A percentile compares a stretch with the other conserved stretches of the same genome.
These are phyloP conservation scores for Diaporthe sp. DNA, from an alignment of 2,329 filamentous ascomycete genomes.

Conservation along the genomic window DNA sequence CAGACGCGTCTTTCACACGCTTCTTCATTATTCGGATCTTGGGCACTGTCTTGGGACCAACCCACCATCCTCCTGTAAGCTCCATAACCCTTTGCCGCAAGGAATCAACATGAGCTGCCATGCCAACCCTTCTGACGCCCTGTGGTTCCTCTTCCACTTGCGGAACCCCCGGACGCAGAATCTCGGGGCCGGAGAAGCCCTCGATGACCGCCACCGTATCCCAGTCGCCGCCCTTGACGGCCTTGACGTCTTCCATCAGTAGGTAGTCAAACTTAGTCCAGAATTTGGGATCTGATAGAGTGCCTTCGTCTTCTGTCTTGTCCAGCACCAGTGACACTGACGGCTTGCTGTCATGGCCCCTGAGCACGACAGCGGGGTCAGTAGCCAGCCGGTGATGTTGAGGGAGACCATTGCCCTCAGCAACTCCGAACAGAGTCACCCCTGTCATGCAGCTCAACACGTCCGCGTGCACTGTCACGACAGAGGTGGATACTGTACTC, in stretches of 20 bases:
- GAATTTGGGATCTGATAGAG: slow-evolving; percentile 64
- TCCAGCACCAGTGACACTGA: slow-evolving; percentile 61
- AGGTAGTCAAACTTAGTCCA: slow-evolving; percentile 77
- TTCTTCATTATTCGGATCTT: slow-evolving; percentile 66
- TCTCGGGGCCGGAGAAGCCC: slow-evolving; percentile 71
- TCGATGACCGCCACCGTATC: slow-evolving; percentile 69
- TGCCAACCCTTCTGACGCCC: slow-evolving; percentile 58
- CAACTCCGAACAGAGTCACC: slow-evolving; percentile 74
- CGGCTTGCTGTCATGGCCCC: slow-evolving; percentile 22
- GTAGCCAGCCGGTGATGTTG: slow-evolving; percentile 48
- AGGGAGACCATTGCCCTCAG: slow-evolving; percentile 53
- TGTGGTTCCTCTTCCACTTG: slow-evolving; percentile 42
- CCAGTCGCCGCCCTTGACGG: slow-evolving; percentile 66
- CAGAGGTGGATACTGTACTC: slow-evolving; percentile 49
- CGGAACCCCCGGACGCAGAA: slow-evolving; percentile 63
- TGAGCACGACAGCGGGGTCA: slow-evolving; percentile 28
- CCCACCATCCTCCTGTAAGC: slow-evolving; percentile 73
- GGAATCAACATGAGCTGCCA: slow-evolving; percentile 56
- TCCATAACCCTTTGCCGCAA: slow-evolving; percentile 58
- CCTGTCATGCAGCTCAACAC: slow-evolving; percentile 80
- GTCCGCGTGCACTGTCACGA: slow-evolving; percentile 71
- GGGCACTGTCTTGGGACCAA: slow-evolving; percentile 73
- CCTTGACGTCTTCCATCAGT: slow-evolving; percentile 66
- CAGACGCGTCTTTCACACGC: slow-evolving; percentile 43
- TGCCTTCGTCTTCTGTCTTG: slow-evolving; percentile 70